phyloP scores from a whole-genome alignment of 192 early-diverging fungal genomes.

The Coemansia sp. region DNA sequence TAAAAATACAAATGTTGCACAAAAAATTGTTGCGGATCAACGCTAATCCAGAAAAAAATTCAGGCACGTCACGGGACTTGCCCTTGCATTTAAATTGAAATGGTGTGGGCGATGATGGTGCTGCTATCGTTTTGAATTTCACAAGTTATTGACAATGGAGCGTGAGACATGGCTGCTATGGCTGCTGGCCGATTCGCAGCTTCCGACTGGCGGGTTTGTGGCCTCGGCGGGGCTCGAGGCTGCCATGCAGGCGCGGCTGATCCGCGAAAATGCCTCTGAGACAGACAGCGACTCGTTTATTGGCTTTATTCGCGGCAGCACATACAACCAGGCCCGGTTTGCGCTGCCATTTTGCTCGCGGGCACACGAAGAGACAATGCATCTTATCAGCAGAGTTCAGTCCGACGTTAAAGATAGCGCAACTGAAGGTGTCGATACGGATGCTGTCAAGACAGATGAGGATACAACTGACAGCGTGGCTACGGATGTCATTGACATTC shows the following conservation, averaged over 20 bases:
- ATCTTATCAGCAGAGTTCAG: background rate
- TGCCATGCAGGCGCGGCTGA: slow-evolving; percentile 67
- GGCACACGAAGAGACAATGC: slow-evolving; percentile 13
- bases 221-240: slow-evolving; percentile 89
- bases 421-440: slow-evolving; percentile 15
- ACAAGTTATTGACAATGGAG: slow-evolving; percentile 22
- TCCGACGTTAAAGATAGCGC: slow-evolving; percentile 15
- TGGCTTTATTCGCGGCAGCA: slow-evolving; percentile 57
- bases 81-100: background rate
- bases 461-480: slow-evolving; percentile 15
- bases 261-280: slow-evolving; percentile 24
- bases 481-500: slow-evolving; percentile 1
- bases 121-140: background rate
- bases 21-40: background rate
- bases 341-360: slow-evolving; percentile 66
- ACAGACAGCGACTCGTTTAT: slow-evolving; percentile 24
- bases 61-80: background rate
- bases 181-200: slow-evolving; percentile 85
- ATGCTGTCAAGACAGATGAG: slow-evolving; percentile 11
- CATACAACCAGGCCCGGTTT: slow-evolving; percentile 68
- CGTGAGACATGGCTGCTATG: slow-evolving; percentile 71
- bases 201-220: slow-evolving; percentile 95
- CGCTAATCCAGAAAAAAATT: slow-evolving; percentile 9
- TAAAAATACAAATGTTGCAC: background rate
- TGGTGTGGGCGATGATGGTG: background rate